Conservation (phyloP, 2,329 filamentous ascomycete species). For the Beauveria pseudobassiana region DNA sequence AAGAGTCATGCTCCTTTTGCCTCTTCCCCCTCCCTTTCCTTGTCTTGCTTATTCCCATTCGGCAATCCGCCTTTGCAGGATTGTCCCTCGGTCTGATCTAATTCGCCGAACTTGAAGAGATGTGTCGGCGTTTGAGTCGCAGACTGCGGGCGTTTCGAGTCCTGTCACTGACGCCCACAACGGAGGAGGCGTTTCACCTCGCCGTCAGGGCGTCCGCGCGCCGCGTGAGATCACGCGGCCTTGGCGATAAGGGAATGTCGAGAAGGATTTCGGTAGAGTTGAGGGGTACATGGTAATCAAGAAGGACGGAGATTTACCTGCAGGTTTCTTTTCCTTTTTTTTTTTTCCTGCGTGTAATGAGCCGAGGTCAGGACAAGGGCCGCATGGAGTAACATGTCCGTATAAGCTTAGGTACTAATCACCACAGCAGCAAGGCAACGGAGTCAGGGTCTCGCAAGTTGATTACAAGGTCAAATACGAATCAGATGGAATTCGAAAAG, state of each 20-base stretch:
- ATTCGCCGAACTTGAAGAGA: background rate
- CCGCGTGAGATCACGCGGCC: background rate
- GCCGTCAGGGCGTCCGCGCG: background rate
- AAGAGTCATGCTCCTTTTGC: background rate
- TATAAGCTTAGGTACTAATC: background rate
- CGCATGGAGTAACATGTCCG: background rate
- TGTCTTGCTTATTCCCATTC: background rate
- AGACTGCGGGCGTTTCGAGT: background rate
- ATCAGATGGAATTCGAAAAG: background rate
- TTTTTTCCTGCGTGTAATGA: too few relatives aligned
- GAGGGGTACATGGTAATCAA: too few relatives aligned
- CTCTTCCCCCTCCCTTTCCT: background rate
- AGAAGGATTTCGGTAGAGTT: background rate
- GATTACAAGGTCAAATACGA: background rate
- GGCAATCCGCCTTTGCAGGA: background rate
- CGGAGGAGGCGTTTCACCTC: constrained; percentile 5
- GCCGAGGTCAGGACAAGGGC: background rate
- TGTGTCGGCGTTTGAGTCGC: background rate
- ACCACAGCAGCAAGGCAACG: too few relatives aligned
- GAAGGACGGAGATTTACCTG: too few relatives aligned
- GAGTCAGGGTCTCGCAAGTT: too few relatives aligned
- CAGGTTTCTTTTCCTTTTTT: background rate
- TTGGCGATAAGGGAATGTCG: background rate
- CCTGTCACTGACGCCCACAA: background rate
- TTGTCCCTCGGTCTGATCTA: background rate